Conservation (phyloP, 305 asterid species). For the Solanum chacoense region DNA sequence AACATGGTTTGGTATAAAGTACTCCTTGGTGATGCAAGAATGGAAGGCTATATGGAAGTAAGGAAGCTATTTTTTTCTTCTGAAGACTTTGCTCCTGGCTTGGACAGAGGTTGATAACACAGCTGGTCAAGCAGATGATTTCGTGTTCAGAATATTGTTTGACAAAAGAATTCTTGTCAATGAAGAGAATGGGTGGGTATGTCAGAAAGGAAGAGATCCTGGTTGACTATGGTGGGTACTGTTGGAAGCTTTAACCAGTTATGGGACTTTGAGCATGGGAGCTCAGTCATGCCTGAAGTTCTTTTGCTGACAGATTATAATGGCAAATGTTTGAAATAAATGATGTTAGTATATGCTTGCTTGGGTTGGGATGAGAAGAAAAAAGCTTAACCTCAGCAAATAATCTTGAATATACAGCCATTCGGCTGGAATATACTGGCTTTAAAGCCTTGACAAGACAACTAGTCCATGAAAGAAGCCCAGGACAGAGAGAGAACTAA, state of each 20-base stretch:
- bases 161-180: not conserved
- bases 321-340: not conserved
- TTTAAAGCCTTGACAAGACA: not conserved
- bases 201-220: not conserved
- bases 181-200: not conserved
- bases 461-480: not conserved
- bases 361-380: not conserved
- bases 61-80: not conserved
- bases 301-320: not conserved
- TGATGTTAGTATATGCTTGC: not conserved
- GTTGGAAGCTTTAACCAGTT: not conserved
- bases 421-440: not conserved
- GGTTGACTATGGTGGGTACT: not conserved
- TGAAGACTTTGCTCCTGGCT: not conserved
- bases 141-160: not conserved
- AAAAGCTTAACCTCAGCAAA: not conserved
- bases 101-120: not conserved
- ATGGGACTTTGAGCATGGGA: not conserved
- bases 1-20: not conserved
- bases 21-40: not conserved
- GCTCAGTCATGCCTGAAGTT: not conserved
- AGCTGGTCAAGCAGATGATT: not conserved
- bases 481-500: not conserved
- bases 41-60: not conserved
- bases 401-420: not conserved